A percentile compares a stretch with the other conserved stretches of the same genome.
Conservation (phyloP, 2,329 filamentous ascomycete genomes). For the Fusarium lyarnte region DNA sequence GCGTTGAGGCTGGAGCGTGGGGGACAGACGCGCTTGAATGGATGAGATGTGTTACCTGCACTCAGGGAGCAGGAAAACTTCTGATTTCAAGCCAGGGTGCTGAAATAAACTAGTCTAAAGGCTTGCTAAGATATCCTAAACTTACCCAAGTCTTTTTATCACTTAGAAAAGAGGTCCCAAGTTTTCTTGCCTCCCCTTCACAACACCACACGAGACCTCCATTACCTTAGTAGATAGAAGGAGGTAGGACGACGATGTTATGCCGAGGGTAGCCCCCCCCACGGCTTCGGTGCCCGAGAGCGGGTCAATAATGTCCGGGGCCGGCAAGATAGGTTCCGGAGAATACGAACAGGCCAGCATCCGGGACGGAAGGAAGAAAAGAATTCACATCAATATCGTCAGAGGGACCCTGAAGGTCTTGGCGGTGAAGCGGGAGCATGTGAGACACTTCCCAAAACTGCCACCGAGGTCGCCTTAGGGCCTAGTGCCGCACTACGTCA, state of each 20-base stretch:
- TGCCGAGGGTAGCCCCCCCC: constrained; percentile 23
- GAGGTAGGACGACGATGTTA: neutral
- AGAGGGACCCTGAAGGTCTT: constrained; percentile 26
- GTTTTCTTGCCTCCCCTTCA: neutral
- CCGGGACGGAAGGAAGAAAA: constrained; percentile 11
- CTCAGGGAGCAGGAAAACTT: neutral
- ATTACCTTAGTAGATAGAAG: neutral
- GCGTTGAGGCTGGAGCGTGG: neutral
- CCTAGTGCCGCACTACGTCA: constrained; percentile 40
- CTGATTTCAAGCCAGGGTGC: neutral
- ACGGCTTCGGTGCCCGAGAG: constrained; percentile 29
- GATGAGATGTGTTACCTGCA: neutral
- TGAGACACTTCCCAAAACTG: constrained; percentile 40
- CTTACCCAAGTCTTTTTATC: neutral
- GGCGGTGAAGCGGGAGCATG: constrained; percentile 38
- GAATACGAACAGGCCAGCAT: neutral
- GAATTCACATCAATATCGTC: constrained; percentile 4
- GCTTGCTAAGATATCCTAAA: neutral
- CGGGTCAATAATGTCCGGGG: constrained; percentile 12
- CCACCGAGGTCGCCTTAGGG: constrained; percentile 34
- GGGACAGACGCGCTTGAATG: neutral
- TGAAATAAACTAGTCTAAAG: neutral
- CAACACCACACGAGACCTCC: neutral
- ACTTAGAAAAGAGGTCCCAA: neutral
- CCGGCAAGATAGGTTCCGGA: constrained; percentile 8